phyloP scores from a whole-genome alignment of 345 rosid genomes.

The Hevea brasiliensis region DNA sequence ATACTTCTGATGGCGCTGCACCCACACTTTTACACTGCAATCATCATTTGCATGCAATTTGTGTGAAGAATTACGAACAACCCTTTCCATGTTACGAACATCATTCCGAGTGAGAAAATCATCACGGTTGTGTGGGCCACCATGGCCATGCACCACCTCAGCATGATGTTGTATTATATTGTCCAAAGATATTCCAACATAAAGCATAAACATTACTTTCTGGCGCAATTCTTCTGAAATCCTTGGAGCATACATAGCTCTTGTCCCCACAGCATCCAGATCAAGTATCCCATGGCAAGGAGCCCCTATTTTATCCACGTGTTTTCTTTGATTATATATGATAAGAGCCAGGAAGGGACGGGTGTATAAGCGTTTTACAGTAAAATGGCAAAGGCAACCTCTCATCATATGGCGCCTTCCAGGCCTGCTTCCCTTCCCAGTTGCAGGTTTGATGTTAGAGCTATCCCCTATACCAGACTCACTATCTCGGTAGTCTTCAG shows the following conservation, averaged over 20 bases:
- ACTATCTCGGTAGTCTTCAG: slow-evolving; percentile 50
- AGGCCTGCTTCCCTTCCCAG: slow-evolving; percentile 58
- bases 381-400: slow-evolving; percentile 63
- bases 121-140: slow-evolving; percentile 59
- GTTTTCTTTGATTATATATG: slow-evolving; percentile 53
- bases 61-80: slow-evolving; percentile 42
- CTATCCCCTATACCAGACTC: slow-evolving; percentile 44
- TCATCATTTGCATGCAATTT: slow-evolving; percentile 42
- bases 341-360: slow-evolving; percentile 47
- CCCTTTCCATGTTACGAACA: slow-evolving; percentile 57
- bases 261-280: slow-evolving; percentile 51
- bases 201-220: slow-evolving; percentile 53
- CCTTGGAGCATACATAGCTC: slow-evolving; percentile 64
- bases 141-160: slow-evolving; percentile 49
- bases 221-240: slow-evolving; percentile 58
- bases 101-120: slow-evolving; percentile 56
- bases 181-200: slow-evolving; percentile 51
- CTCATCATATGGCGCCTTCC: slow-evolving; percentile 61
- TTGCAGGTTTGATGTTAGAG: slow-evolving; percentile 41
- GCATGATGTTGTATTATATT: slow-evolving; percentile 47
- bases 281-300: slow-evolving; percentile 62
- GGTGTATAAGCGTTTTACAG: slow-evolving; percentile 49
- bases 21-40: slow-evolving; percentile 48
- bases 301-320: slow-evolving; percentile 47
- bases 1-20: slow-evolving; percentile 47